Conservation (phyloP, 2,329 filamentous ascomycete species). For the Ceratocystiopsis minuta region DNA sequence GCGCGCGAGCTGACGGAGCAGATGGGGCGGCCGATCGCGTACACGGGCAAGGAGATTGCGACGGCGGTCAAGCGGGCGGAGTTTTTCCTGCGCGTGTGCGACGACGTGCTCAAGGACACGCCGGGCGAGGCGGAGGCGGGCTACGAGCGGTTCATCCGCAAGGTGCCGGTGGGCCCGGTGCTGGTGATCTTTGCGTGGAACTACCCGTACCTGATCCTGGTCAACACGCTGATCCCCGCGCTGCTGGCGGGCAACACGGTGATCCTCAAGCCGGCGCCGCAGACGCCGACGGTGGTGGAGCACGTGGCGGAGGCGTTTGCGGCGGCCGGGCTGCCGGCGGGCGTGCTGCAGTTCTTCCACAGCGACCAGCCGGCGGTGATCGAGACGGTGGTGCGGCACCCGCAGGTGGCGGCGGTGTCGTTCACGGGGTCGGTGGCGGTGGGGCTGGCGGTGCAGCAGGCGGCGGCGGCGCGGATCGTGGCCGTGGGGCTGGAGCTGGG, state of each 20-base stretch:
- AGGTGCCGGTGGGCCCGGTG: conserved; percentile 72
- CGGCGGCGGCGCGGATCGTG: conserved; percentile 67
- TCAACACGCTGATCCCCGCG: conserved; percentile 88
- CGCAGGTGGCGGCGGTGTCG: conserved; percentile 63
- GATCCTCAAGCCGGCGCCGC: conserved; percentile 85
- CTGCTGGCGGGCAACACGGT: conserved; percentile 78
- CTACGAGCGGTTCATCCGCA: conserved; percentile 79
- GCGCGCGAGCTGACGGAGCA: conserved; percentile 77
- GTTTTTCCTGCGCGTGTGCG: conserved; percentile 70
- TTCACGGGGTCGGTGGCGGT: conserved; percentile 89
- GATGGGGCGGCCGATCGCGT: conserved; percentile 87
- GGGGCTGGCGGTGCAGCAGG: conserved; percentile 69
- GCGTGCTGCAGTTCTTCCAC: conserved; percentile 86
- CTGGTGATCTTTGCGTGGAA: conserved; percentile 86
- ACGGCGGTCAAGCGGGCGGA: conserved; percentile 75
- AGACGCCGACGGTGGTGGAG: conserved; percentile 84
- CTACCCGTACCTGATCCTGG: conserved; percentile 88
- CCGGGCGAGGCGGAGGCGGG: conserved; percentile 70
- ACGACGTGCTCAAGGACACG: conserved; percentile 61
- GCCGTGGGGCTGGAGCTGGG: conserved; percentile 81
- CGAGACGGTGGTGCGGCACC: conserved; percentile 60
- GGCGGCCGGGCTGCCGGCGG: conserved; percentile 62
- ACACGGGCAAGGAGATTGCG: conserved; percentile 63
- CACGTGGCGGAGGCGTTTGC: conserved; percentile 59
- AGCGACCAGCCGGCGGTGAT: conserved; percentile 62